Evolutionary conservation across 139 green algal genomes (phyloP).

Genomic region (Chlorella sp.): DNA sequence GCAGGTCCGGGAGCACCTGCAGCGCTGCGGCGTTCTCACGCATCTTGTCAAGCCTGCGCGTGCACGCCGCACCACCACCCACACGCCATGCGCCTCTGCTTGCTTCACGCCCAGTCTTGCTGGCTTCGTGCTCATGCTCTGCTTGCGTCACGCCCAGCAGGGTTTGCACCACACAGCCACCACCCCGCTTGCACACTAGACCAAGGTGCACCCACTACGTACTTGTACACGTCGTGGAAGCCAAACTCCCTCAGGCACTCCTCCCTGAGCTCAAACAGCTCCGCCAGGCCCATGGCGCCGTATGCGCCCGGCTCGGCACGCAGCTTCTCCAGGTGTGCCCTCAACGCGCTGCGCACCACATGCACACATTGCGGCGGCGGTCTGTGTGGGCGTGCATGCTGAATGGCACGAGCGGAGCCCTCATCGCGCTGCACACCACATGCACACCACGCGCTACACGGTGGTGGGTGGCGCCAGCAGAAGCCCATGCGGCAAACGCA

Average conservation of each 20-base stretch:
- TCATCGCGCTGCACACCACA: too few species aligned
- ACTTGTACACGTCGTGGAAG: constrained; percentile 92
- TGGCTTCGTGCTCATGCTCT: too few species aligned
- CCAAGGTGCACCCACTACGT: constrained; percentile 4
- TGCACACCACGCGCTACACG: neutral
- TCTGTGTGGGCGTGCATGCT: too few species aligned
- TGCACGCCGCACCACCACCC: too few species aligned
- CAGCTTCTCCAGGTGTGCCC: constrained; percentile 72
- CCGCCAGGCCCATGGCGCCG: constrained; percentile 77
- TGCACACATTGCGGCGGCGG: too few species aligned
- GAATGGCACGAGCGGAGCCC: too few species aligned
- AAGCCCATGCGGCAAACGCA: neutral
- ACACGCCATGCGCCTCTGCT: neutral
- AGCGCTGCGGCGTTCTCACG: constrained; percentile 86
- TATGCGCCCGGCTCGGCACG: constrained; percentile 73
- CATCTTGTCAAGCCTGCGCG: constrained; percentile 55
- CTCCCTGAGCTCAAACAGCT: constrained; percentile 95
- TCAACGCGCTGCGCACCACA: constrained; percentile 47
- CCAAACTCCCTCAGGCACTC: constrained; percentile 95
- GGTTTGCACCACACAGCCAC: too few species aligned
- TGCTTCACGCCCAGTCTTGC: too few species aligned
- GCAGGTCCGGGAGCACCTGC: constrained; percentile 81
- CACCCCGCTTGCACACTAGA: too few species aligned
- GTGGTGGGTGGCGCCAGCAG: neutral
- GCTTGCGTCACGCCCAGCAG: too few species aligned